phyloP scores from a whole-genome alignment of 768 basidiomycete genomes.

The Serendipita sp. region DNA sequence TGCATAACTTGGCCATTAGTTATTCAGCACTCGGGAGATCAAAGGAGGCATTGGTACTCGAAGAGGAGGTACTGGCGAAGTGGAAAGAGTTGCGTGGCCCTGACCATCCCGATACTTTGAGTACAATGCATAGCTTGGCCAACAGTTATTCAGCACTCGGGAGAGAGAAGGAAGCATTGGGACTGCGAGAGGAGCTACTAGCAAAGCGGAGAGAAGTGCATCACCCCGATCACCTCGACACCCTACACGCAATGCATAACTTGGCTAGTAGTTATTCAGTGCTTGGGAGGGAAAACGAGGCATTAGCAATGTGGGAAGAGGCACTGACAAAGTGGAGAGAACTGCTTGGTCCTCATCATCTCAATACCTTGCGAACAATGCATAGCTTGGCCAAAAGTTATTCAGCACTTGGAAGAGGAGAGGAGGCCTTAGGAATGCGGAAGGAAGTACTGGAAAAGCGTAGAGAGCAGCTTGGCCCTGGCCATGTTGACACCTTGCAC shows the following conservation, averaged over 20 bases:
- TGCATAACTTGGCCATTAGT: not conserved
- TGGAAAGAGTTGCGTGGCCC: not conserved
- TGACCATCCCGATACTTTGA: not conserved
- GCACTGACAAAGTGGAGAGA: not conserved
- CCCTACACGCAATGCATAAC: not conserved
- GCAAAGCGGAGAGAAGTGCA: not conserved
- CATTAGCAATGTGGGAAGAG: not conserved
- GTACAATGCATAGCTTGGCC: not conserved
- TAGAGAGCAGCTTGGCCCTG: not conserved
- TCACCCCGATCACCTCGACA: not conserved
- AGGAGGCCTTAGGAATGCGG: not conserved
- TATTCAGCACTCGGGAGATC: not conserved
- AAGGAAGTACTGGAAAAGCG: not conserved
- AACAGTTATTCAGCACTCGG: not conserved
- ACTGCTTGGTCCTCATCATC: not conserved
- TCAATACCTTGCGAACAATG: not conserved
- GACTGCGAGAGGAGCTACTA: not conserved
- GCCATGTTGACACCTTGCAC: not conserved
- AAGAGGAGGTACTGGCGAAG: not conserved
- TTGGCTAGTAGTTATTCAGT: not conserved
- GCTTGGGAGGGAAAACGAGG: not conserved
- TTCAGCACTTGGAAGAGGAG: not conserved
- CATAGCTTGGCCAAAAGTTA: not conserved
- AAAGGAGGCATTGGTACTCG: not conserved
- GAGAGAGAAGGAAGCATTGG: not conserved